Conservation (phyloP, 495 filamentous ascomycete species). For the Xylona heveae region DNA sequence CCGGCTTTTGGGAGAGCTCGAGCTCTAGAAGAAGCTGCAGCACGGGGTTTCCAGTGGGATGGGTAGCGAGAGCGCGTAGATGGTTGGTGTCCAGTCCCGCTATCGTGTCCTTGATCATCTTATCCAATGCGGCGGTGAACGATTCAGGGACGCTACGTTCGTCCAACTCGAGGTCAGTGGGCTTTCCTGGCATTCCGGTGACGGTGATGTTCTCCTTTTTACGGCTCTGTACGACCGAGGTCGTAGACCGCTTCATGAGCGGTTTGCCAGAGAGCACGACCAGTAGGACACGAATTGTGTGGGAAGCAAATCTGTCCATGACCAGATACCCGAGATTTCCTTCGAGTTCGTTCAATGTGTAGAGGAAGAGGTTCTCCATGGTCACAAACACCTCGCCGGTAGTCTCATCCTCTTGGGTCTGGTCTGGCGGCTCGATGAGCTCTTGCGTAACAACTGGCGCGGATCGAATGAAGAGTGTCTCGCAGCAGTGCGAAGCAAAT, state of each 20-base stretch:
- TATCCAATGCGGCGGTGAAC: conserved; percentile 52
- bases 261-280: conserved; percentile 70
- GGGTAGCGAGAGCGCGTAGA: conserved; percentile 59
- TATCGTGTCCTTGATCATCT: conserved; percentile 54
- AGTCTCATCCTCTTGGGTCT: conserved; percentile 16
- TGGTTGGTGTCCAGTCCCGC: conserved; percentile 47
- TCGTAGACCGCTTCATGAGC: conserved; percentile 37
- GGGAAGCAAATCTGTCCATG: conserved; percentile 77
- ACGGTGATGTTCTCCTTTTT: conserved; percentile 66
- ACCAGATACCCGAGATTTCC: conserved; percentile 65
- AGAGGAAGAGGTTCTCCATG: conserved; percentile 71
- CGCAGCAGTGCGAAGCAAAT: conserved; percentile 92
- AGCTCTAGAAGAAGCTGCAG: conserved; percentile 72
- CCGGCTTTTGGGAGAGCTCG: conserved; percentile 54
- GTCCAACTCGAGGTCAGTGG: conserved; percentile 13
- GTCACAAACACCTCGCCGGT: conserved; percentile 24
- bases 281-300: conserved; percentile 67
- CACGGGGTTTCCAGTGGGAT: conserved; percentile 74
- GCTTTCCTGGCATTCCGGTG: conserved; percentile 13
- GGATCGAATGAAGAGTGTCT: conserved; percentile 69
- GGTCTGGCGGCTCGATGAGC: conserved; percentile 28
- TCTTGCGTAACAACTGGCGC: conserved; percentile 60
- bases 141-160: conserved; percentile 43
- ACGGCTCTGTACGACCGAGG: conserved; percentile 59
- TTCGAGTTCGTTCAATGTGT: conserved; percentile 63